Percentiles rank a stretch among this genome's conserved stretches.
Evolutionary conservation across 179 eudicot species (phyloP).

Genomic region (Kewa caespitosa): DNA sequence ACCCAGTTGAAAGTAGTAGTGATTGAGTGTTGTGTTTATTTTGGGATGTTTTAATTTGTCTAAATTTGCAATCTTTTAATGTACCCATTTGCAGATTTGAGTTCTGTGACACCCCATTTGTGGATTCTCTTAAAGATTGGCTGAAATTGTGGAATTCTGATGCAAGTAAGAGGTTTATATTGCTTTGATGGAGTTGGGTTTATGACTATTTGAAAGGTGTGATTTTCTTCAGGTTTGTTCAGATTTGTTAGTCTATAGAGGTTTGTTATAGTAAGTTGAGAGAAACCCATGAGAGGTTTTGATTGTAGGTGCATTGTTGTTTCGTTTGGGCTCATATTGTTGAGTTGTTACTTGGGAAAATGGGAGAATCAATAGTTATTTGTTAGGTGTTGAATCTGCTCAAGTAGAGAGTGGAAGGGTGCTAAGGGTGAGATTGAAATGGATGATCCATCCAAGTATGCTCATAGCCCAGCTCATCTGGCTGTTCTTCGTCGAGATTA

Average conservation of each 20-base stretch:
- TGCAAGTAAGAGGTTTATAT: background rate
- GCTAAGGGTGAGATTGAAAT: constrained; percentile 28
- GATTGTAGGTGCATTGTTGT: constrained; percentile 4
- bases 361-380: constrained; percentile 28
- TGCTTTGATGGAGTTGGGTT: background rate
- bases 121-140: constrained; percentile 13
- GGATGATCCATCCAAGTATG: constrained; percentile 76
- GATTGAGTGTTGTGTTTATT: background rate
- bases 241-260: constrained; percentile 12
- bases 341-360: constrained; percentile 9
- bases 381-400: constrained; percentile 21
- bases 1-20: constrained; percentile 1
- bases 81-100: constrained; percentile 22
- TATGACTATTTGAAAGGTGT: background rate
- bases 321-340: background rate
- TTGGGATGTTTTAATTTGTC: background rate
- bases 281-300: background rate
- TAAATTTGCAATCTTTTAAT: background rate
- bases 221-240: constrained; percentile 11
- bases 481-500: constrained; percentile 66
- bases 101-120: constrained; percentile 7
- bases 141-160: background rate
- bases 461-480: constrained; percentile 73
- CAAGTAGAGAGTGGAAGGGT: constrained; percentile 1
- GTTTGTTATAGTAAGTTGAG: background rate